Conservation (phyloP, 2,329 filamentous ascomycete species). For the Ilyonectria sp. region DNA sequence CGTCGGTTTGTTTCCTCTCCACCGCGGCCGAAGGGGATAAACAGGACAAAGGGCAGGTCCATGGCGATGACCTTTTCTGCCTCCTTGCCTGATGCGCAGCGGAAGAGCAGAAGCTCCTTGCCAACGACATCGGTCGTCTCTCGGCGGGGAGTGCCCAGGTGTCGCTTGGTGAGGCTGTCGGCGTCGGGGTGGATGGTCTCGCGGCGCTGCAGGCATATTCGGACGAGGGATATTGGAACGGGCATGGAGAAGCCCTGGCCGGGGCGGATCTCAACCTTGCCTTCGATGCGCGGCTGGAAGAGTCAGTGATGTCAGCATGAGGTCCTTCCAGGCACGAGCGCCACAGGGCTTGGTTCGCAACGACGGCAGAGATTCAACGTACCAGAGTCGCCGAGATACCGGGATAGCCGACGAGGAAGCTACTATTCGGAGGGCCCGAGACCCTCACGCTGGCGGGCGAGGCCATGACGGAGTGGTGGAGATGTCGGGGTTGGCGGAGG, state of each 20-base stretch:
- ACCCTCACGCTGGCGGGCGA: slow-evolving; percentile 80
- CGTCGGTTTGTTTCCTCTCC: slow-evolving; percentile 91
- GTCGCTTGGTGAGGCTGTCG: slow-evolving; percentile 93
- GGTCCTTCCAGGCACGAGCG: slow-evolving; percentile 31
- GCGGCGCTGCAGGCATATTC: slow-evolving; percentile 92
- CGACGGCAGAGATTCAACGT: slow-evolving; percentile 59
- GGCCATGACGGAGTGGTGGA: slow-evolving; percentile 42
- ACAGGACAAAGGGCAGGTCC: slow-evolving; percentile 97
- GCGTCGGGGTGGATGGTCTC: slow-evolving; percentile 98
- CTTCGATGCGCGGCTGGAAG: slow-evolving; percentile 91
- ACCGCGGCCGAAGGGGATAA: slow-evolving; percentile 94
- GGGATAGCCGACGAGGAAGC: slow-evolving; percentile 96
- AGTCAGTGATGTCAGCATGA: slow-evolving; percentile 38
- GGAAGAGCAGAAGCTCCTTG: slow-evolving; percentile 93
- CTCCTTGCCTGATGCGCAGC: slow-evolving; percentile 87
- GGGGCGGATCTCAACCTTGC: slow-evolving; percentile 96
- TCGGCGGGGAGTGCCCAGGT: slow-evolving; percentile 89
- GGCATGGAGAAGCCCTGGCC: slow-evolving; percentile 88
- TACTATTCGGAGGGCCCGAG: slow-evolving; percentile 96
- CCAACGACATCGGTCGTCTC: slow-evolving; percentile 94
- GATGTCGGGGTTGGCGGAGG: slow-evolving; percentile 31
- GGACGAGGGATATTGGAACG: slow-evolving; percentile 91
- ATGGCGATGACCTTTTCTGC: slow-evolving; percentile 92
- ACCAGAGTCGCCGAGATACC: slow-evolving; percentile 98
- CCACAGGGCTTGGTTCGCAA: slow-evolving; percentile 30